Evolutionary conservation across 1,139 yeast genomes (phyloP), one percentile per base, ranked within the genome.

Genomic region (Debaryomycetaceae sp.): DNA sequence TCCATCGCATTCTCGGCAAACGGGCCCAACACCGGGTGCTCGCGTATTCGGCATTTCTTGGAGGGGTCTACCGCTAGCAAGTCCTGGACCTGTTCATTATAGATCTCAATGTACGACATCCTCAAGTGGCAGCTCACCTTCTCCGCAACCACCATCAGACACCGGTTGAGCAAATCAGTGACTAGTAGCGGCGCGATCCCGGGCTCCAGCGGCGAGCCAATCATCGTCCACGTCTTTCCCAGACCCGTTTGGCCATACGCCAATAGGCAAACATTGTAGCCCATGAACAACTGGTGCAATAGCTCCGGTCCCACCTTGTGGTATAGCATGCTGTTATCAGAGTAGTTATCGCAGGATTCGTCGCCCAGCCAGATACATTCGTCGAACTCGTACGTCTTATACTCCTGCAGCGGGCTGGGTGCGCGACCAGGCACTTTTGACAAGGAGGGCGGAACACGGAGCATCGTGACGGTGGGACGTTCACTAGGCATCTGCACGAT

Each of bases 171-270:
- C n/a, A n/a, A n/a, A n/a, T n/a, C n/a, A n/a, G n/a, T n/a, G n/a
- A n/a, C n/a, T n/a, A n/a, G n/a, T n/a, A n/a, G n/a, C n/a, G n/a
- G n/a, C n/a, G n/a, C n/a, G n/a, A n/a, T n/a, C n/a, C n/a, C n/a
- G n/a, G n/a, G n/a, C n/a, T n/a, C n/a, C n/a, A n/a, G n/a, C n/a
- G n/a, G 42, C 0, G 71, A 59, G 26, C 67, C 68, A 1, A 92
- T 71, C 98, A 90, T 90, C 1, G 98, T 90, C 49, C 58, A 78
- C 0, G 97, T 87, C 49, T 90, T 90, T 4, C 98, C 98, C 0
- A 96, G 86, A 0, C 98, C 97, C 0, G 98, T 90, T 54, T 90
- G 98, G 0, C 98, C 98, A 52, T 90, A 90, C 0, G 98, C 95
- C 58, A 90, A 86, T 2, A 90, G 86, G 50, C 96, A 86, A 4